A percentile compares a stretch with the other conserved stretches of the same genome.
phyloP scores from a whole-genome alignment of 495 filamentous ascomycete genomes.

The Jackrogersella minutella region DNA sequence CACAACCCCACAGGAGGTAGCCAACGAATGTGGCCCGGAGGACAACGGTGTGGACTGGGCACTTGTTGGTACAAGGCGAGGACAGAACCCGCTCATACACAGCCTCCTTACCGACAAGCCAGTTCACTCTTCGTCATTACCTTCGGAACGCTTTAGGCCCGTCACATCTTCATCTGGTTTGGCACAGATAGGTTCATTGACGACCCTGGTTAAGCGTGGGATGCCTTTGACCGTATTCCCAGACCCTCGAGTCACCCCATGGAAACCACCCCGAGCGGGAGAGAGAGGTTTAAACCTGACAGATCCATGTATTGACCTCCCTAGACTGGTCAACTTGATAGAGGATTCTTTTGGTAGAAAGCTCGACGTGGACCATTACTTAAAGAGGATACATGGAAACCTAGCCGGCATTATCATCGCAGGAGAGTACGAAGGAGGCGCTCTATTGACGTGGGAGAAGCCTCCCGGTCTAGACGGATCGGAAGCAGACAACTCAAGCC shows the following conservation, averaged over 20 bases:
- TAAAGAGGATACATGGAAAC: constrained; percentile 75
- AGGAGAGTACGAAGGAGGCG: constrained; percentile 95
- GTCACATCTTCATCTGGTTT: constrained; percentile 44
- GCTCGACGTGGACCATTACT: constrained; percentile 83
- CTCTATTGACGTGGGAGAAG: constrained; percentile 92
- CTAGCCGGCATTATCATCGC: constrained; percentile 93
- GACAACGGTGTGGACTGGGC: constrained; percentile 51
- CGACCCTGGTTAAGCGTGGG: constrained; percentile 89
- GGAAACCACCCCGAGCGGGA: constrained; percentile 68
- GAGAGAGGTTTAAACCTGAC: constrained; percentile 67
- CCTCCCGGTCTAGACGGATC: constrained; percentile 66
- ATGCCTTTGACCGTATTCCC: constrained; percentile 88
- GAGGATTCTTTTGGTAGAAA: constrained; percentile 92
- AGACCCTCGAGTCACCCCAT: constrained; percentile 66
- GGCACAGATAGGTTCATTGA: constrained; percentile 56
- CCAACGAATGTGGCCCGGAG: constrained; percentile 58
- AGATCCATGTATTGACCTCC: constrained; percentile 81
- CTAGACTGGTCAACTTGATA: constrained; percentile 83
- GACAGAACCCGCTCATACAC: constrained; percentile 93
- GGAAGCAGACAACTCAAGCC: constrained; percentile 58
- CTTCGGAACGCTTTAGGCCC: constrained; percentile 64
- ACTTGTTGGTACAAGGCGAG: constrained; percentile 69
- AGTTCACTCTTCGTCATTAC: constrained; percentile 87
- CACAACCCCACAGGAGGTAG: constrained; percentile 84
- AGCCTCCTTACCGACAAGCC: constrained; percentile 97